These are phyloP conservation scores for Dactylellina sp. DNA, from an alignment of 2,329 filamentous ascomycete genomes.

Conservation along the genomic window DNA sequence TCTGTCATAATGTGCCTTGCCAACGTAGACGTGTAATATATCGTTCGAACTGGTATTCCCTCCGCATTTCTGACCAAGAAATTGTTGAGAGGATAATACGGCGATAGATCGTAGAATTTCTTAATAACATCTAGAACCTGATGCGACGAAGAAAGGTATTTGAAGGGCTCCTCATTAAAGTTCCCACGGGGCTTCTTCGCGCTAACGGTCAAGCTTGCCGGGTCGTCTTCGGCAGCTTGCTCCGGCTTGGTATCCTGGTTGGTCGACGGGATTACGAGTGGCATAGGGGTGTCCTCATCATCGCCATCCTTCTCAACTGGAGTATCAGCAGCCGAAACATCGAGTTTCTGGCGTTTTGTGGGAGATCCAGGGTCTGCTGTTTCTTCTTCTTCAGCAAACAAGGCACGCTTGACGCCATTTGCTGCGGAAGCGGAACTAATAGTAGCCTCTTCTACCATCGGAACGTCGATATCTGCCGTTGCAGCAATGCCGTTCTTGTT, in stretches of 20 bases:
- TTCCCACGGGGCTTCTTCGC: constrained; percentile 66
- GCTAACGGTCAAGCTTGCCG: constrained; percentile 59
- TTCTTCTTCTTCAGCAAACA: constrained; percentile 62
- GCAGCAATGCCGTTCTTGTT: constrained; percentile 16
- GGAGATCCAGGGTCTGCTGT: constrained; percentile 39
- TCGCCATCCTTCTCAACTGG: constrained; percentile 60
- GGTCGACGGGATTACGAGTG: constrained; percentile 39
- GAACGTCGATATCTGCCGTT: constrained; percentile 24
- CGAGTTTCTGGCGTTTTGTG: constrained; percentile 58
- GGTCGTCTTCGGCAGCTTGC: constrained; percentile 58
- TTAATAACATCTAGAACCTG: constrained; percentile 81
- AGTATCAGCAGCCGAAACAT: constrained; percentile 62
- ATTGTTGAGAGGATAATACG: constrained; percentile 85
- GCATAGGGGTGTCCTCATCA: constrained; percentile 58
- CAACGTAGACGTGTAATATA: constrained; percentile 92
- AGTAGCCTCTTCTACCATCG: constrained; percentile 51
- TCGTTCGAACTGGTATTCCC: constrained; percentile 88
- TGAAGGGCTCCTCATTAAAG: constrained; percentile 89
- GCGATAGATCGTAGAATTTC: constrained; percentile 84
- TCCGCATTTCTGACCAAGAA: constrained; percentile 96
- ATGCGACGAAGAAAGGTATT: constrained; percentile 82
- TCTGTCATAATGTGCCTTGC: constrained; percentile 84
- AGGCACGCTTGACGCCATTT: constrained; percentile 62
- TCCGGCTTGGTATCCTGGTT: constrained; percentile 31
- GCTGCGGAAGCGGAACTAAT: constrained; percentile 42